Conservation (phyloP, 306 rosid genomes). For the Sechiopsis laciniata region DNA sequence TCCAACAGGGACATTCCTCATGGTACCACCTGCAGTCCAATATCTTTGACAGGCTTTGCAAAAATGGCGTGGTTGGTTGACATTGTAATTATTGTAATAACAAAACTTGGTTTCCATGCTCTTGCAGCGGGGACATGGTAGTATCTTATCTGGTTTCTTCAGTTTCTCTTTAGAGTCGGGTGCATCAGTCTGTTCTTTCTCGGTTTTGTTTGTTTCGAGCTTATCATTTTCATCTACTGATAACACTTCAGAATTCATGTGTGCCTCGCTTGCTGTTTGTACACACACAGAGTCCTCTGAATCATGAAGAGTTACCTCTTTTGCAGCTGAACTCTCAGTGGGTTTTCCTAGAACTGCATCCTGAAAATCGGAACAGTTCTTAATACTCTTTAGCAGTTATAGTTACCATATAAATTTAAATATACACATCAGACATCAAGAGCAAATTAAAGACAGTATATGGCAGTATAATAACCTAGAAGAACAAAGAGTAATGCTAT, state of each 20-base stretch:
- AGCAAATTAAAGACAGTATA: background rate
- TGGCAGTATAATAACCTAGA: background rate
- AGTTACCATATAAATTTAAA: background rate
- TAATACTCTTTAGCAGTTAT: background rate
- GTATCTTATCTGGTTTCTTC: slow-evolving; percentile 82
- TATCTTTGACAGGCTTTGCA: slow-evolving; percentile 94
- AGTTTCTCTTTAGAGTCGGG: slow-evolving; percentile 51
- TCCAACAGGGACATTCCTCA: slow-evolving; percentile 93
- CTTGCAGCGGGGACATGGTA: slow-evolving; percentile 88
- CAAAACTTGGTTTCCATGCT: slow-evolving; percentile 97
- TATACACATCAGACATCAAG: slow-evolving; percentile 7
- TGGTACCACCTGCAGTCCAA: slow-evolving; percentile 93
- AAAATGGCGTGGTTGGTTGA: slow-evolving; percentile 88
- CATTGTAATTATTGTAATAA: slow-evolving; percentile 82
- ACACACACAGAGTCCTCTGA: slow-evolving; percentile 34
- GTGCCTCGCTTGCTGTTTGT: slow-evolving; percentile 26
- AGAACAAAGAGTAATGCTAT: background rate
- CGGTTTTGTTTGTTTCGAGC: slow-evolving; percentile 29
- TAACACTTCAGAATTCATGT: slow-evolving; percentile 47
- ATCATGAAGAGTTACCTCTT: slow-evolving; percentile 31
- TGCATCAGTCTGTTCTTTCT: slow-evolving; percentile 45
- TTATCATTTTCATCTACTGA: slow-evolving; percentile 41
- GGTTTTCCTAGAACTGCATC: slow-evolving; percentile 34
- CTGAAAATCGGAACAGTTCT: slow-evolving; percentile 40
- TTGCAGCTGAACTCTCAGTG: slow-evolving; percentile 29